Conservation (phyloP, 345 rosid species). For the Noccaea caerulescens region DNA sequence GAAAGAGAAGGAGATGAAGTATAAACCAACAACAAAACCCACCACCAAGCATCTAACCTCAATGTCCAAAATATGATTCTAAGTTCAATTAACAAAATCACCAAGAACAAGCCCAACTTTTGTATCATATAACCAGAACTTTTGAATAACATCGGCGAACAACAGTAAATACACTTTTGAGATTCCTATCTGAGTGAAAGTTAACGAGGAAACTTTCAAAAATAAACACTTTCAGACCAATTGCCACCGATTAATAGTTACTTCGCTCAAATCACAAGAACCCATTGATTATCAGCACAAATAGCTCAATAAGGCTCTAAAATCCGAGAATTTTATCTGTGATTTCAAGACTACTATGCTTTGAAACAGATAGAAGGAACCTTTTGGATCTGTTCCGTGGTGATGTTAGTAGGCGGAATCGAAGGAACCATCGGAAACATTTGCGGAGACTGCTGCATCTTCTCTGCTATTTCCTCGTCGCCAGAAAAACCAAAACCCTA, state of each 20-base stretch:
- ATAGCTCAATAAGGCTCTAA: not conserved
- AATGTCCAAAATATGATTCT: conserved; percentile 3
- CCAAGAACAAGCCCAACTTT: not conserved
- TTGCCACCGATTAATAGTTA: not conserved
- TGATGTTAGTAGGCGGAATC: conserved; percentile 68
- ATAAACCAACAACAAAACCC: not conserved
- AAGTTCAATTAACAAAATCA: not conserved
- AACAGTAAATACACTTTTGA: not conserved
- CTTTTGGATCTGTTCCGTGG: conserved; percentile 99
- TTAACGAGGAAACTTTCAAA: conserved; percentile 8
- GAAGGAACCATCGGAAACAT: conserved; percentile 76
- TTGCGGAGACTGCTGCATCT: conserved; percentile 89
- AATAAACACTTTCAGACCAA: conserved; percentile 12
- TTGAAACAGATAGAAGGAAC: conserved; percentile 39
- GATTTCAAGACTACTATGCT: not conserved
- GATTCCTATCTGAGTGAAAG: not conserved
- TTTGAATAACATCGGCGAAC: not conserved
- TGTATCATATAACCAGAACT: not conserved
- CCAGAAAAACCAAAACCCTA: conserved; percentile 35
- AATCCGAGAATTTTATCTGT: not conserved
- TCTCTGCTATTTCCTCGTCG: conserved; percentile 15
- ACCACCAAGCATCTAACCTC: conserved; percentile 6
- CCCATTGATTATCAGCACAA: not conserved
- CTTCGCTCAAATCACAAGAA: conserved; percentile 16
- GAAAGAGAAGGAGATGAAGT: conserved; percentile 19